Evolutionary conservation across 768 basidiomycete genomes (phyloP).

Genomic region (Tulasnella sp.): DNA sequence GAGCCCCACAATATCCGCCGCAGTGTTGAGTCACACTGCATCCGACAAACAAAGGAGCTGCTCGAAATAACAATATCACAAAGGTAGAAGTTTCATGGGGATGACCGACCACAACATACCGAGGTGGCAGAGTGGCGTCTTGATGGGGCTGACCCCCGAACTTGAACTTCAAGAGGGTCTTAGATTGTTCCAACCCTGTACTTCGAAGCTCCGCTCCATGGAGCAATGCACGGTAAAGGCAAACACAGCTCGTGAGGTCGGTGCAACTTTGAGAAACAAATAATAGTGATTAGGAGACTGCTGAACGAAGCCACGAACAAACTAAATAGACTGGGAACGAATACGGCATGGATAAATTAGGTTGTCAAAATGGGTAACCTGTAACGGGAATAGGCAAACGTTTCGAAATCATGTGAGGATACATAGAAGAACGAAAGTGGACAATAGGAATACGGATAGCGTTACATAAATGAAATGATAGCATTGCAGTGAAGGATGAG

Average conservation of each 20-base stretch:
- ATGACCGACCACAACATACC: not conserved
- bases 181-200: no score
- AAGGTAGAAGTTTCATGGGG: not conserved
- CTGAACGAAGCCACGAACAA: not conserved
- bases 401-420: not conserved
- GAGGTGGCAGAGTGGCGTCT: not conserved
- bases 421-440: not conserved
- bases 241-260: not conserved
- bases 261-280: not conserved
- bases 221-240: no score
- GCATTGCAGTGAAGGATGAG: slow-evolving; percentile 13
- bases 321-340: not conserved
- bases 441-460: slow-evolving; percentile 12
- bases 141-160: not conserved
- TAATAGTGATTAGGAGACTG: not conserved
- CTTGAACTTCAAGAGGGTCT: not conserved
- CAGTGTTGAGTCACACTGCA: not conserved
- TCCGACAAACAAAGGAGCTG: not conserved
- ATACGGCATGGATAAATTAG: not conserved
- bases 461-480: slow-evolving; percentile 10
- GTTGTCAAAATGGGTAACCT: not conserved
- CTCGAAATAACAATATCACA: not conserved
- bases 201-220: no score
- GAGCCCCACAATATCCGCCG: not conserved
- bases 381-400: not conserved